Evolutionary conservation across 352 stramenopile species (phyloP).

Genomic region (Lagenidium giganteum): DNA sequence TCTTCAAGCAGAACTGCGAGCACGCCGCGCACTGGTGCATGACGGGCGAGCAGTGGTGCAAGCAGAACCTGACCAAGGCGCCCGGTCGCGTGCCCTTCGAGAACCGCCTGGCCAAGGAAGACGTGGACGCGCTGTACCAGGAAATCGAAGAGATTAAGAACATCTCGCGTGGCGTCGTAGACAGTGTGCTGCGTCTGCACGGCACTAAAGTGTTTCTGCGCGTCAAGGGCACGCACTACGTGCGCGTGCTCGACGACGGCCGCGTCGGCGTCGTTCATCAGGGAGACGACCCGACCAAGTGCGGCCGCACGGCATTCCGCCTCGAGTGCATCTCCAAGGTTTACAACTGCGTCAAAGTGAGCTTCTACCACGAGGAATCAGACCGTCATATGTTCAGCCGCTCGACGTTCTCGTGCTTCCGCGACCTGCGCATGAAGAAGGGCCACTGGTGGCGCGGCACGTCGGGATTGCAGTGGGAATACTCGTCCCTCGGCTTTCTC

Average conservation of each 20-base stretch:
- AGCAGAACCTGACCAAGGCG: conserved; percentile 75
- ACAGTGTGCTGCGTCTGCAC: conserved; percentile 60
- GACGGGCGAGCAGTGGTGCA: conserved; percentile 87
- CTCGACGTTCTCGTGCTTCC: conserved; percentile 82
- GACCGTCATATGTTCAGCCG: conserved; percentile 80
- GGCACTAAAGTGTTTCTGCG: conserved; percentile 56
- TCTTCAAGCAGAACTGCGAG: conserved; percentile 87
- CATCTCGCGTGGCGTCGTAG: conserved; percentile 58
- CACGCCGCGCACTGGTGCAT: conserved; percentile 86
- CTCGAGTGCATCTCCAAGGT: conserved; percentile 73
- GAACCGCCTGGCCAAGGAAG: conserved; percentile 60
- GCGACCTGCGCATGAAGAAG: conserved; percentile 79
- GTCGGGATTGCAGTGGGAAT: conserved; percentile 74
- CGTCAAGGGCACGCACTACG: conserved; percentile 68
- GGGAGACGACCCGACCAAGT: conserved; percentile 31
- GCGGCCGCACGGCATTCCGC: conserved; percentile 59
- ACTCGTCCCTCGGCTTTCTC: conserved; percentile 73
- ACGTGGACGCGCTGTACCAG: conserved; percentile 63
- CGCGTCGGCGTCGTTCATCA: conserved; percentile 53
- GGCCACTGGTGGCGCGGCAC: conserved; percentile 46
- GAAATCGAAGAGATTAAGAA: conserved; percentile 77
- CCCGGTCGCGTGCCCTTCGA: conserved; percentile 77
- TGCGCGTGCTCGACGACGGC: conserved; percentile 38
- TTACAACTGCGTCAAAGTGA: conserved; percentile 87
- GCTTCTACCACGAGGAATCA: conserved; percentile 65